A percentile compares a stretch with the other conserved stretches of the same genome.
These are phyloP conservation scores for Termitomyces sp. DNA, from an alignment of 768 basidiomycete genomes.

Conservation along the genomic window DNA sequence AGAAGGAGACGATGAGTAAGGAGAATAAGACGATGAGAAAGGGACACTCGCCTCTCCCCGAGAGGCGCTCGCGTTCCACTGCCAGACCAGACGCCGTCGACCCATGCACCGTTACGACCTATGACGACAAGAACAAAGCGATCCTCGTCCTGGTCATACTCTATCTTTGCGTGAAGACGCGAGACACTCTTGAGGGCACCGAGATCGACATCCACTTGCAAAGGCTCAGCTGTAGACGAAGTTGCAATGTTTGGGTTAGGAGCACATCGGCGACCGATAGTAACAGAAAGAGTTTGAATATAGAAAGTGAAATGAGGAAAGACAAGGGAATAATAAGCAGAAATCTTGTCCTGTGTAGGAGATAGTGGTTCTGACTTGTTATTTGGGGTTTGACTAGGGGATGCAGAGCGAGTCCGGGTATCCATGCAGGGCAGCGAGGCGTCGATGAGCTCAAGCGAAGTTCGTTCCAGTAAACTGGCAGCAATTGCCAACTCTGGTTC, in stretches of 20 bases:
- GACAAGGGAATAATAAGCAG: slow-evolving; percentile 90
- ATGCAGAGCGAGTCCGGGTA: slow-evolving; percentile 37
- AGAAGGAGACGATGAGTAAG: slow-evolving; percentile 4
- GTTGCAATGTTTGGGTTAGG: slow-evolving; percentile 44
- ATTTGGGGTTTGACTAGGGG: slow-evolving; percentile 24
- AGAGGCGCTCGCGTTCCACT: slow-evolving; percentile 85
- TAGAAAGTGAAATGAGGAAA: slow-evolving; percentile 96
- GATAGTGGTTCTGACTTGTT: slow-evolving; percentile 26
- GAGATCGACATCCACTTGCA: slow-evolving; percentile 82
- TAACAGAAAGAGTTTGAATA: slow-evolving; percentile 90
- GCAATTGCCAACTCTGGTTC: slow-evolving; percentile 11
- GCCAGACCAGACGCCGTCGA: slow-evolving; percentile 94
- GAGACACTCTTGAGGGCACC: slow-evolving; percentile 97
- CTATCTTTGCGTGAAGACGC: slow-evolving; percentile 93
- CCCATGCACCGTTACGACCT: slow-evolving; percentile 98
- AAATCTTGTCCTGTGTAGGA: slow-evolving; percentile 68
- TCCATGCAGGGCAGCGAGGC: slow-evolving; percentile 28
- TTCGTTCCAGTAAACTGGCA: slow-evolving; percentile 8
- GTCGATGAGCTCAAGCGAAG: slow-evolving; percentile 14
- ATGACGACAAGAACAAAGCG: slow-evolving; percentile 86
- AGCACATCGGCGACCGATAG: slow-evolving; percentile 86
- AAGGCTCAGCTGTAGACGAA: slow-evolving; percentile 51
- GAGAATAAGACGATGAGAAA: background rate
- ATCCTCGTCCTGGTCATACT: slow-evolving; percentile 86
- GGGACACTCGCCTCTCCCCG: slow-evolving; percentile 58